A percentile compares a stretch with the other conserved stretches of the same genome.
Evolutionary conservation across 2,329 filamentous ascomycete species (phyloP).

Genomic region (Penicillium italicum): DNA sequence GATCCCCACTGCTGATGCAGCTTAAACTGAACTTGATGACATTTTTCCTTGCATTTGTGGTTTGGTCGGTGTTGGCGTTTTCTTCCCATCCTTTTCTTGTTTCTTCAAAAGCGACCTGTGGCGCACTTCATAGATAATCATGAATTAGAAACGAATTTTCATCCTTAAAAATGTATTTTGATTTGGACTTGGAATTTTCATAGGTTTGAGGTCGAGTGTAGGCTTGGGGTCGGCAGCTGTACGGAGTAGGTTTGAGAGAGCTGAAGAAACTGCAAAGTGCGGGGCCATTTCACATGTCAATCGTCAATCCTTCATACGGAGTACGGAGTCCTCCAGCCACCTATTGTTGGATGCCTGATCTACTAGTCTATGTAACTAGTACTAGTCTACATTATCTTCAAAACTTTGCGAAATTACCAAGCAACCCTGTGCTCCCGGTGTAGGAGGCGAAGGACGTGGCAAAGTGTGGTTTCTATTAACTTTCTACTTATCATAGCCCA

Average conservation of each 20-base stretch:
- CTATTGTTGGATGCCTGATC: background rate
- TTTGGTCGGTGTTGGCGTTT: conserved; percentile 19
- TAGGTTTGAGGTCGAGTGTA: background rate
- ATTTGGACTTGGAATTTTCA: background rate
- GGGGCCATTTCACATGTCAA: background rate
- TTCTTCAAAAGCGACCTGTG: conserved; percentile 20
- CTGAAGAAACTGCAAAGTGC: background rate
- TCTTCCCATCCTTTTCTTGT: conserved; percentile 7
- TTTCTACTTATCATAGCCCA: background rate
- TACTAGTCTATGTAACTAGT: background rate
- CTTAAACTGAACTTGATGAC: conserved; percentile 37
- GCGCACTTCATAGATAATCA: conserved; percentile 24
- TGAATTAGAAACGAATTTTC: conserved; percentile 27
- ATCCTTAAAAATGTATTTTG: background rate
- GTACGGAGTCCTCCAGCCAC: background rate
- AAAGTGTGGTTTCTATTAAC: background rate
- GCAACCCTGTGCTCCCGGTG: background rate
- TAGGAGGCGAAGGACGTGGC: background rate
- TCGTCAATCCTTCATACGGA: background rate
- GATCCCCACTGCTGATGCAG: conserved; percentile 77
- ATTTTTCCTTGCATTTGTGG: conserved; percentile 27
- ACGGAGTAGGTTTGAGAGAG: too few relatives aligned
- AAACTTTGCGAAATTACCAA: background rate
- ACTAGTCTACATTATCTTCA: background rate
- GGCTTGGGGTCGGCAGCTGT: background rate